Evolutionary conservation across 257 asterid genomes (phyloP).

Genomic region (Nicotiana sylvestris): DNA sequence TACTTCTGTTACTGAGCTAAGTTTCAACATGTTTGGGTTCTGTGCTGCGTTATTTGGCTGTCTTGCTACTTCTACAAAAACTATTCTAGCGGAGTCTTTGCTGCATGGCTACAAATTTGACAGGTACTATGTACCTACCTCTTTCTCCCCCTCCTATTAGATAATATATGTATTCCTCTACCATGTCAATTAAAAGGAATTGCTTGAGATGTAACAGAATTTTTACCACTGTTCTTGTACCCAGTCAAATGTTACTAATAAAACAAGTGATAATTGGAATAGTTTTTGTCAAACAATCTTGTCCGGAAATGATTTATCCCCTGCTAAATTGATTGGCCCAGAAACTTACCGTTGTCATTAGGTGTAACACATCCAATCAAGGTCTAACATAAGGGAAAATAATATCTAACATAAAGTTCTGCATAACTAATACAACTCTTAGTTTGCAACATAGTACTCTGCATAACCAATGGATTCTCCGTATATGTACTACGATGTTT

Average conservation of each 20-base stretch:
- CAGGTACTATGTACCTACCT: constrained; percentile 23
- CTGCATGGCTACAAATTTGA: constrained; percentile 78
- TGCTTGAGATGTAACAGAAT: not conserved
- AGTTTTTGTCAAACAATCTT: not conserved
- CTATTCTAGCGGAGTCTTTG: constrained; percentile 77
- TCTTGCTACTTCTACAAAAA: constrained; percentile 69
- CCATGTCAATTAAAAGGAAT: not conserved
- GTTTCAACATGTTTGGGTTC: constrained; percentile 65
- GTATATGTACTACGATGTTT: not conserved
- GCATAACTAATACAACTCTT: not conserved
- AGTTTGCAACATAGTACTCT: not conserved
- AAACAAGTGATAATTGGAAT: not conserved
- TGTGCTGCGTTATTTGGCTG: constrained; percentile 79
- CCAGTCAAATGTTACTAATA: not conserved
- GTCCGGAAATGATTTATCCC: not conserved
- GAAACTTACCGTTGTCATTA: not conserved
- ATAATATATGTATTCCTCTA: not conserved
- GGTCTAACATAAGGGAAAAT: not conserved
- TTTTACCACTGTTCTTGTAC: not conserved
- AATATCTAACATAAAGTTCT: not conserved
- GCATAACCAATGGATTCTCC: not conserved
- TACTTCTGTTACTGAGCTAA: constrained; percentile 77
- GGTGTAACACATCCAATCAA: not conserved
- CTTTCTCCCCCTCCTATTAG: not conserved
- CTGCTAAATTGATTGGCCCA: not conserved